Conservation (phyloP, 805 yeast species). For the Wickerhamomyces xylosicus region DNA sequence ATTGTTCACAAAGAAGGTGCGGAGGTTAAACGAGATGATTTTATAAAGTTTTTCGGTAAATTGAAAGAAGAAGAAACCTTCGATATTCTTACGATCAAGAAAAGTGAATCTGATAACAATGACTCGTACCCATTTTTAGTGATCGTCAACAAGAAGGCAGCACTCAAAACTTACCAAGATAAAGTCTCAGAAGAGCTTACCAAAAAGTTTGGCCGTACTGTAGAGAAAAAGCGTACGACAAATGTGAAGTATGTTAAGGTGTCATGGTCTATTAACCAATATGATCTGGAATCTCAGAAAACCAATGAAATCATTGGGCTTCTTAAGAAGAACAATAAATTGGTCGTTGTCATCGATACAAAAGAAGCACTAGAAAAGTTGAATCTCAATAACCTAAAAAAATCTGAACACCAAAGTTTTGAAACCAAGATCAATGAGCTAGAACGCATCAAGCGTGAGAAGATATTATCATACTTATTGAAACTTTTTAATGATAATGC, state of each 20-base stretch:
- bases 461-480: constrained; percentile 21
- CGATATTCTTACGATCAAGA: constrained; percentile 13
- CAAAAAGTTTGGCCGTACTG: constrained; percentile 17
- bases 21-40: constrained; percentile 4
- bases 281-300: constrained; percentile 44
- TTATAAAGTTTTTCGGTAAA: constrained; percentile 6
- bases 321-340: constrained; percentile 30
- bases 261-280: constrained; percentile 46
- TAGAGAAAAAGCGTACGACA: constrained; percentile 18
- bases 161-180: constrained; percentile 21
- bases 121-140: constrained; percentile 8
- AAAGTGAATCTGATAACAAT: not conserved
- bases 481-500: constrained; percentile 19
- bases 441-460: constrained; percentile 25
- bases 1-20: constrained; percentile 6
- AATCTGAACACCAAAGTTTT: constrained; percentile 6
- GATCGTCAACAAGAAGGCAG: constrained; percentile 9
- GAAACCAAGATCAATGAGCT: constrained; percentile 16
- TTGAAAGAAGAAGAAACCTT: constrained; percentile 8
- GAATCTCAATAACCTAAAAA: constrained; percentile 9
- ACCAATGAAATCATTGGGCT: constrained; percentile 36
- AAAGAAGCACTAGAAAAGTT: constrained; percentile 18
- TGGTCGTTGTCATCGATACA: constrained; percentile 29
- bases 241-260: constrained; percentile 37
- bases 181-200: constrained; percentile 11